phyloP scores from a whole-genome alignment of 2,329 filamentous ascomycete species.

The Xylariaceae sp. region DNA sequence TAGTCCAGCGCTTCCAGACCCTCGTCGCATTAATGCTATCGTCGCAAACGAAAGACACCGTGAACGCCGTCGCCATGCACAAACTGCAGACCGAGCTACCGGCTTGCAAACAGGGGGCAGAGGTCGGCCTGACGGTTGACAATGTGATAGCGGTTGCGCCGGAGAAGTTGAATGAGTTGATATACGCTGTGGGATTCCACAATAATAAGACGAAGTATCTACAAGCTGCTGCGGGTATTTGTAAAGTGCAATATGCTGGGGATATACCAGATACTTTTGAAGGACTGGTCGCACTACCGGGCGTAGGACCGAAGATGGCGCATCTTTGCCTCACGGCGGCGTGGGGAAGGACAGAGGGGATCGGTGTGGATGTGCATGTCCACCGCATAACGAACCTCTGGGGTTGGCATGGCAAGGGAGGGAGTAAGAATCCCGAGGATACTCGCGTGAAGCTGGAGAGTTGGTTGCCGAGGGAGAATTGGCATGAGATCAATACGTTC shows the following conservation, averaged over 20 bases:
- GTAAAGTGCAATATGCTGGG: constrained; percentile 64
- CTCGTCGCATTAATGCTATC: constrained; percentile 86
- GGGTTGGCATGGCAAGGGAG: constrained; percentile 71
- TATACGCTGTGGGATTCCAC: constrained; percentile 85
- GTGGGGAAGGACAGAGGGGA: constrained; percentile 64
- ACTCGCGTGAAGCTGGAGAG: constrained; percentile 70
- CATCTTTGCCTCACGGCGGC: constrained; percentile 78
- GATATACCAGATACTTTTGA: constrained; percentile 79
- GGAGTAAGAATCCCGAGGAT: constrained; percentile 74
- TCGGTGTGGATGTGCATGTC: constrained; percentile 92
- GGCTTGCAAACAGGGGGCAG: constrained; percentile 41
- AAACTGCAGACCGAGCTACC: constrained; percentile 71
- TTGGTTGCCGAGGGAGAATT: constrained; percentile 80
- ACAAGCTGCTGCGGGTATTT: constrained; percentile 68
- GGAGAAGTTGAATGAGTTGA: constrained; percentile 64
- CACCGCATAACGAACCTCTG: constrained; percentile 92
- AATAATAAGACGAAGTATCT: constrained; percentile 89
- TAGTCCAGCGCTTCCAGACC: constrained; percentile 74
- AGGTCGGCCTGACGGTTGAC: constrained; percentile 63
- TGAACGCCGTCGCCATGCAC: constrained; percentile 79
- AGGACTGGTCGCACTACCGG: constrained; percentile 72
- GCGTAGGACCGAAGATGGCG: constrained; percentile 93
- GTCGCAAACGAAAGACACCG: constrained; percentile 89
- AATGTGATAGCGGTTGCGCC: constrained; percentile 73
- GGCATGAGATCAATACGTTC: constrained; percentile 89